Evolutionary conservation across 2,329 filamentous ascomycete species (phyloP).

Genomic region (Hymenotorrendiella dingleyae): DNA sequence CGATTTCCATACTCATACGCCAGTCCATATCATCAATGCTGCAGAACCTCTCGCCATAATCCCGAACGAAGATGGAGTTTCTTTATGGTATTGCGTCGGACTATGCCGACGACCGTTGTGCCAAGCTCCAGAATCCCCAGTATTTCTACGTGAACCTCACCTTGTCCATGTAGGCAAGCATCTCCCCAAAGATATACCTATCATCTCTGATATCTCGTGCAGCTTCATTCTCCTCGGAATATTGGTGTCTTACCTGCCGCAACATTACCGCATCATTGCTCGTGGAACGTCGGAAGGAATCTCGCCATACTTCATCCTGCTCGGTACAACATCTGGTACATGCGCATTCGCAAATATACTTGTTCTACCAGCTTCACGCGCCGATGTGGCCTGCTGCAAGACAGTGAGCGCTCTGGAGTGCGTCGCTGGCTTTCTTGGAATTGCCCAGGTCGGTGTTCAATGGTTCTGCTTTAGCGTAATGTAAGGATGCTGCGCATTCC

Average conservation of each 20-base stretch:
- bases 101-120: conserved; percentile 36
- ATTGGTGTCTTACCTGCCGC: conserved; percentile 86
- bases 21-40: no score
- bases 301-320: conserved; percentile 87
- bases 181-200: neutral
- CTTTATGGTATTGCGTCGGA: conserved; percentile 9
- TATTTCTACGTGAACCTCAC: conserved; percentile 38
- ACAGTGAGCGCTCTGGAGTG: conserved; percentile 78
- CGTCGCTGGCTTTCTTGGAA: conserved; percentile 76
- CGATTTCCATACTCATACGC: no score
- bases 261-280: conserved; percentile 85
- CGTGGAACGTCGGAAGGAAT: conserved; percentile 87
- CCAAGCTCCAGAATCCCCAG: conserved; percentile 36
- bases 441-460: conserved; percentile 85
- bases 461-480: conserved; percentile 90
- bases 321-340: conserved; percentile 87
- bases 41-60: no score
- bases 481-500: conserved; percentile 43
- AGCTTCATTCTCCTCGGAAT: conserved; percentile 77
- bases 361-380: conserved; percentile 73
- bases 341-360: conserved; percentile 90
- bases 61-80: conserved; percentile 23
- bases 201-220: conserved; percentile 3
- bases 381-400: conserved; percentile 80
- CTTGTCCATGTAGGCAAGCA: conserved; percentile 43